A percentile compares a stretch with the other conserved stretches of the same genome.
Conservation (phyloP, 371 early-diverging fungal species). For the Circinella umbellata region DNA sequence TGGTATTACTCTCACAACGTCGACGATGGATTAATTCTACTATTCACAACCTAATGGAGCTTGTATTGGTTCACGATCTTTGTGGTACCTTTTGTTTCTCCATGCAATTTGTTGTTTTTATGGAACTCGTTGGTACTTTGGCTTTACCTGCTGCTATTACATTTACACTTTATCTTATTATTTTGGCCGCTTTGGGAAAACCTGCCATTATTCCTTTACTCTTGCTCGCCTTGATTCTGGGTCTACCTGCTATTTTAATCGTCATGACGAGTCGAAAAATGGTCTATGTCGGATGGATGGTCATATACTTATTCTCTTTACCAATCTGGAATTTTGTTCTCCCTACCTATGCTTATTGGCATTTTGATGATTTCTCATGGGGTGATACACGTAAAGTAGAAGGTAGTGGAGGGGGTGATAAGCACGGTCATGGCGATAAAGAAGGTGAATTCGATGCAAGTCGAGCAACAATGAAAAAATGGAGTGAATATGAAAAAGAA, state of each 20-base stretch:
- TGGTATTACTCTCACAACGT: slow-evolving; percentile 81
- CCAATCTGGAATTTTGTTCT: slow-evolving; percentile 97
- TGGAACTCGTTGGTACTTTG: slow-evolving; percentile 87
- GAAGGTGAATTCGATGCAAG: slow-evolving; percentile 78
- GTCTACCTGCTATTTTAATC: slow-evolving; percentile 87
- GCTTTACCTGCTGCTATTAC: slow-evolving; percentile 84
- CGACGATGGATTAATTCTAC: slow-evolving; percentile 94
- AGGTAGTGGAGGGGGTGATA: slow-evolving; percentile 64
- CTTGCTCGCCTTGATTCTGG: slow-evolving; percentile 72
- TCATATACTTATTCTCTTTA: slow-evolving; percentile 88
- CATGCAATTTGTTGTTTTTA: slow-evolving; percentile 89
- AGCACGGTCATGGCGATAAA: slow-evolving; percentile 74
- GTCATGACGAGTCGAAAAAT: slow-evolving; percentile 88
- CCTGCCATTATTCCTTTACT: slow-evolving; percentile 73
- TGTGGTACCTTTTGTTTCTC: slow-evolving; percentile 94
- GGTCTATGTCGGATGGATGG: slow-evolving; percentile 95
- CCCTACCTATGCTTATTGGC: slow-evolving; percentile 98
- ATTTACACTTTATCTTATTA: slow-evolving; percentile 64
- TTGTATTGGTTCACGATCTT: slow-evolving; percentile 81
- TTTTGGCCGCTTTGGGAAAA: slow-evolving; percentile 53
- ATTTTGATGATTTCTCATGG: slow-evolving; percentile 99
- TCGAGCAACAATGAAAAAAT: slow-evolving; percentile 62
- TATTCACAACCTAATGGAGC: slow-evolving; percentile 85
- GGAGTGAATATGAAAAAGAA: slow-evolving; percentile 73
- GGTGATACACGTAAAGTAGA: slow-evolving; percentile 93